Base-by-base conservation (phyloP, 2,329 filamentous ascomycete species). In the Calonectria ilicicola region DNA sequence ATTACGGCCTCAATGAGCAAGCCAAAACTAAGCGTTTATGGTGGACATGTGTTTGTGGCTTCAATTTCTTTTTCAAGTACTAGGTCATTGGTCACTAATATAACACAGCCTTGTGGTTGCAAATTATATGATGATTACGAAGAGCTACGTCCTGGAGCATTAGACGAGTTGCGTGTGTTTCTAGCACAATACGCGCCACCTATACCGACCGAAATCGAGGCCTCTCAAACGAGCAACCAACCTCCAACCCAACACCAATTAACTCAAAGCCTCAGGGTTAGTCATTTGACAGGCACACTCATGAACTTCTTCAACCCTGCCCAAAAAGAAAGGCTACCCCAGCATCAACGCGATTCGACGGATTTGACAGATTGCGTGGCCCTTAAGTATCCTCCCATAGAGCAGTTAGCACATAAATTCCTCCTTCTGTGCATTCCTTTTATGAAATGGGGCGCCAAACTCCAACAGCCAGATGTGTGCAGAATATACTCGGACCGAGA, bases 401-500 rank as follows among this genome's bases (percentile, higher is more conserved):
- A 21, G 17, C 21, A 63, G 10, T 19, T 15, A 27, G 44, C 9
- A 6, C 66, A 67, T 19, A 72, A 42, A 23, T 74, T 65, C 17
- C 23, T 74, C 8, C 32, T 72, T 1, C 17, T 74, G 1, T 72
- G 72, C 15, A 46, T 68, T 6, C 66, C 72, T 1, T 74, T 72
- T 19, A 29, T 49, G 44, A 38, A 56, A 17, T 69, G 47, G 9
- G 66, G 38, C 2, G 53, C 46, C 1, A 72, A 74, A 2, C 42
- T 46, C 10, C 63, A 72, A 10, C 72, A 74, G 17, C 72, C 70
- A 5, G 70, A 74, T 53, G 67, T 74, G 8, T 72, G 70, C 51
- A 60, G 49, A 2, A 58, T 74, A 9, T 27, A 64, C 21, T 72
- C 72, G 0, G 72, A 74, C 6, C 63, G 47, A 1, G 72, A 74